Conservation (phyloP, 495 filamentous ascomycete species). For the Neurospora tetrasperma region DNA sequence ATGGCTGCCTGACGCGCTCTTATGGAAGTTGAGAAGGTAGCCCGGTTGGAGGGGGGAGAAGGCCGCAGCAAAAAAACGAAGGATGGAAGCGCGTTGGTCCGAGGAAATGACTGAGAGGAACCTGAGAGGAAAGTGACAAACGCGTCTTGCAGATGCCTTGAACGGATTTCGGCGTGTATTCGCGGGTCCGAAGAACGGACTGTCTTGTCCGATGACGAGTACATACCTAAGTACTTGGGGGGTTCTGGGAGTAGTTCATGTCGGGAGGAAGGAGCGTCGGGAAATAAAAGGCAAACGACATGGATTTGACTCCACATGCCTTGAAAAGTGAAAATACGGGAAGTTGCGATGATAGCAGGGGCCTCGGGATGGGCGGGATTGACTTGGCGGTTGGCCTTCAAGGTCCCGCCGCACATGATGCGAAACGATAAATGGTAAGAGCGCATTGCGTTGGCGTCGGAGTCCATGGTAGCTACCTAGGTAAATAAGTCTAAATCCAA, state of each 20-base stretch:
- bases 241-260: too few relatives aligned
- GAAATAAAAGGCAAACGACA: not conserved
- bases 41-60: not conserved
- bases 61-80: not conserved
- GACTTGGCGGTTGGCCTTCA: not conserved
- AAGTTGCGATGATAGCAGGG: not conserved
- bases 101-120: not conserved
- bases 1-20: not conserved
- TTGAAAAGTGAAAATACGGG: not conserved
- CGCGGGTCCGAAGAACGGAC: not conserved
- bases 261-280: not conserved
- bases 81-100: too few relatives aligned
- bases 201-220: not conserved
- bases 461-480: not conserved
- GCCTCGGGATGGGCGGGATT: not conserved
- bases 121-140: not conserved
- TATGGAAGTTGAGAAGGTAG: not conserved
- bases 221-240: too few relatives aligned
- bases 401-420: not conserved
- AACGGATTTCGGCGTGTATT: not conserved
- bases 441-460: not conserved
- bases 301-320: not conserved
- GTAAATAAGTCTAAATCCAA: too few relatives aligned
- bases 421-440: not conserved
- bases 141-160: not conserved